Percentiles rank a stretch among this genome's conserved stretches.
phyloP scores from a whole-genome alignment of 2,329 filamentous ascomycete species.

The Fusarium annulatum region DNA sequence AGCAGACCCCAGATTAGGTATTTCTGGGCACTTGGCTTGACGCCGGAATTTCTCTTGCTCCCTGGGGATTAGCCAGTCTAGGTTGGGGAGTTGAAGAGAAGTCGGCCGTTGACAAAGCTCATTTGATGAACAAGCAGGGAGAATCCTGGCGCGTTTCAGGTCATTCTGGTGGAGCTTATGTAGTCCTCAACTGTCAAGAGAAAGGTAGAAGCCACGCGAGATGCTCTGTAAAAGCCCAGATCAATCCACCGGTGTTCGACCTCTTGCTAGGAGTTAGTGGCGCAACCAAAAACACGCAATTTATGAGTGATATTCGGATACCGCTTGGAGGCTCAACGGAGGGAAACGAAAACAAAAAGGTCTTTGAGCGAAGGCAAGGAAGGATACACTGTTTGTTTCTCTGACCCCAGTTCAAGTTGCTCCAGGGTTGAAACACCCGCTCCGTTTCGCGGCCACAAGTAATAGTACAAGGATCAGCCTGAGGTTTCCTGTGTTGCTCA shows the following conservation, averaged over 20 bases:
- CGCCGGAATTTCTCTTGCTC: neutral
- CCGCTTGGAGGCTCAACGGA: neutral
- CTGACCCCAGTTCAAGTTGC: slow-evolving; percentile 7
- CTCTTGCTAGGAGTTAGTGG: slow-evolving; percentile 7
- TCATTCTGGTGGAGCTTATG: slow-evolving; percentile 3
- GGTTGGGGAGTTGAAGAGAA: neutral
- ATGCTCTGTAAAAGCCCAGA: neutral
- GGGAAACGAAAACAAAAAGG: neutral
- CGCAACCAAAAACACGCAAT: neutral
- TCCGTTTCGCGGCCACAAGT: slow-evolving; percentile 21
- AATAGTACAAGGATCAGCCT: slow-evolving; percentile 22
- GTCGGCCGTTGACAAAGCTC: neutral
- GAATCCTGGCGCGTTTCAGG: slow-evolving; percentile 32
- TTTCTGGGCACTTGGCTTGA: neutral
- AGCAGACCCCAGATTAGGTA: neutral
- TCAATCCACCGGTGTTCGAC: neutral
- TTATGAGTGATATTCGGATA: neutral
- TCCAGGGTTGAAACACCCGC: slow-evolving; percentile 38
- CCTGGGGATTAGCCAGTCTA: neutral
- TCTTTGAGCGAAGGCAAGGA: neutral
- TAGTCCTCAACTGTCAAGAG: neutral
- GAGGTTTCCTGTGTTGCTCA: neutral
- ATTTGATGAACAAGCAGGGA: slow-evolving; percentile 2
- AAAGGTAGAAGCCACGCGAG: slow-evolving; percentile 24
- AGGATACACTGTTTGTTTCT: slow-evolving; percentile 25